Evolutionary conservation across 441 rosid genomes (phyloP), one percentile per base, ranked within the genome.

Genomic region (Gossypium lobatum): DNA sequence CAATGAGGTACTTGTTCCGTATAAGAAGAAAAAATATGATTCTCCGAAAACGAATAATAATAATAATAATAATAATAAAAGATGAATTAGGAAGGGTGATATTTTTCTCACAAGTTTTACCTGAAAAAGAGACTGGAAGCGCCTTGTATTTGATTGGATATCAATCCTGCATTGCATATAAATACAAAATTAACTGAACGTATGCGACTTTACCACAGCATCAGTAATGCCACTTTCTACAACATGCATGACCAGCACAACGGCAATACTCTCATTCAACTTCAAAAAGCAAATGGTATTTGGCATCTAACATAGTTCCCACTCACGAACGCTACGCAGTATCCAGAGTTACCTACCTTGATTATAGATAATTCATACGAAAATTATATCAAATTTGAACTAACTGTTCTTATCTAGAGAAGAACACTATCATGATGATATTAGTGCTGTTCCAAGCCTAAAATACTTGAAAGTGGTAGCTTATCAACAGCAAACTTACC

Each of bases 111-210:
- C 23, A 52, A 80, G 59, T 26, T 64, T 79, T 82, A 88, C 97
- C 85, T 71, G 82, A 73, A 91, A 93, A 64, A 90, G 89, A 57
- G 87, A 81, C 69, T 86, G 93, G 83, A 95, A 95, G 37, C 86
- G 95, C 78, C 89, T 84, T 16, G 92, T 80, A 74, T 91, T 91
- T 78, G 98, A 83, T 83, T 95, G 98, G 76, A 93, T 88, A 80
- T 95, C 99, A 73, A 95, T 93, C 99, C 99, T 93, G 91, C 74
- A 73, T 39, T 93, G 90, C 74, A 73, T 39, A 80, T 14, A 63
- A 13, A 65, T 0, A 52, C 62, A 62, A 55, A 23, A 39, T 66
- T 46, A 46, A 14, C 34, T 66, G 57, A 25, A 11, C 53, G 11
- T 11, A 5, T 10, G 42, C 8, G 58, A 66, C 6, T 6, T 46